Evolutionary conservation across 2,329 filamentous ascomycete species (phyloP).

Genomic region (Botrytis tulipae): DNA sequence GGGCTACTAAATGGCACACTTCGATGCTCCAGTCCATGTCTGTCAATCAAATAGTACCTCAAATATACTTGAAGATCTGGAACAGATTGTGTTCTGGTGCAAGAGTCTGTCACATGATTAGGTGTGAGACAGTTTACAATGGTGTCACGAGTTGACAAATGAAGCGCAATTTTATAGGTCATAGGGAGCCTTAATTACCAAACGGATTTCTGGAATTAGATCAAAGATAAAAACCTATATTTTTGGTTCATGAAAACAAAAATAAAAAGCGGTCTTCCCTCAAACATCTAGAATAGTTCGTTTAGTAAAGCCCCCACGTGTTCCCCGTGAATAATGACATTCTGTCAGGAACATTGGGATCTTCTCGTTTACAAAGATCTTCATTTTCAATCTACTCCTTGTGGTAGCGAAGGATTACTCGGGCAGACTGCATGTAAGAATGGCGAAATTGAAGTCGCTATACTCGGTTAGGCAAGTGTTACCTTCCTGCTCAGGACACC

Average conservation of each 20-base stretch:
- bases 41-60: background rate
- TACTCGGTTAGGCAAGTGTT: background rate
- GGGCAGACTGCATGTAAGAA: conserved; percentile 1
- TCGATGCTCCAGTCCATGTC: background rate
- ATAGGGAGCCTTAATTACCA: background rate
- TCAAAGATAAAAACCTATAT: background rate
- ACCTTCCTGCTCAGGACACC: conserved; percentile 11
- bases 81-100: background rate
- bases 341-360: background rate
- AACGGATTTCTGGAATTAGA: background rate
- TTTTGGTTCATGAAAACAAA: background rate
- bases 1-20: background rate
- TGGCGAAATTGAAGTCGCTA: conserved; percentile 13
- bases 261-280: background rate
- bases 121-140: background rate
- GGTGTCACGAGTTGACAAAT: background rate
- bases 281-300: background rate
- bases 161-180: background rate
- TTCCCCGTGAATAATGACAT: background rate
- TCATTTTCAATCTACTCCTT: background rate
- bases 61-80: background rate
- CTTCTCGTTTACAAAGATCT: background rate
- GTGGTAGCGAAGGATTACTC: background rate
- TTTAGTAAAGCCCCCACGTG: no score
- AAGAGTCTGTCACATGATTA: background rate